phyloP scores from a whole-genome alignment of 2,329 filamentous ascomycete genomes.

The Orbilia oligospora region DNA sequence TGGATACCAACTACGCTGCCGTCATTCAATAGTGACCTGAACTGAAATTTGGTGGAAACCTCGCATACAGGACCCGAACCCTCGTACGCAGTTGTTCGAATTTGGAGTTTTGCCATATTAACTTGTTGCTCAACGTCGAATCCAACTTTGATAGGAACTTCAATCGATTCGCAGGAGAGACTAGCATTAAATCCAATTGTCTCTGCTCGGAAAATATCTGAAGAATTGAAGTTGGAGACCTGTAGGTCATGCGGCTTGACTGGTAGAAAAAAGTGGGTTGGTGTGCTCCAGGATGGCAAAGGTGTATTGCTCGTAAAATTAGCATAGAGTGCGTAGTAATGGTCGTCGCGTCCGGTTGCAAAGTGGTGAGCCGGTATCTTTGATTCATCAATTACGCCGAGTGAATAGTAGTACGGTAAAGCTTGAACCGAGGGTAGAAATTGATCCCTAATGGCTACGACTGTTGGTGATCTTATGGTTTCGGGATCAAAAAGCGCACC shows the following conservation, averaged over 20 bases:
- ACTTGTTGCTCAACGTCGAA: not conserved
- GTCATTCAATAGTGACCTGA: not conserved
- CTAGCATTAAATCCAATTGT: conserved; percentile 66
- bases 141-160: not conserved
- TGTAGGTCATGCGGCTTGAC: conserved; percentile 64
- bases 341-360: conserved; percentile 63
- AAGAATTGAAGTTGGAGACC: conserved; percentile 19
- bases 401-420: not conserved
- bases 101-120: conserved; percentile 1
- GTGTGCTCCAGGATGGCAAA: conserved; percentile 71
- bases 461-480: not conserved
- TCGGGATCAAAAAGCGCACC: conserved; percentile 69
- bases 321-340: conserved; percentile 68
- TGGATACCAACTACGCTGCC: not conserved
- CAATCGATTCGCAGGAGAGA: conserved; percentile 65
- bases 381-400: conserved; percentile 13
- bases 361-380: conserved; percentile 62
- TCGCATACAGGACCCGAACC: conserved; percentile 29
- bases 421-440: conserved; percentile 31
- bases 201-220: conserved; percentile 62
- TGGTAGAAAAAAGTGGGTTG: conserved; percentile 70
- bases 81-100: conserved; percentile 20
- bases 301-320: conserved; percentile 69
- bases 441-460: conserved; percentile 65
- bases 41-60: conserved; percentile 28